Percentiles rank a stretch among this genome's conserved stretches.
These are phyloP conservation scores for Penicillium digitatum DNA, from an alignment of 2,329 filamentous ascomycete genomes.

Conservation along the genomic window DNA sequence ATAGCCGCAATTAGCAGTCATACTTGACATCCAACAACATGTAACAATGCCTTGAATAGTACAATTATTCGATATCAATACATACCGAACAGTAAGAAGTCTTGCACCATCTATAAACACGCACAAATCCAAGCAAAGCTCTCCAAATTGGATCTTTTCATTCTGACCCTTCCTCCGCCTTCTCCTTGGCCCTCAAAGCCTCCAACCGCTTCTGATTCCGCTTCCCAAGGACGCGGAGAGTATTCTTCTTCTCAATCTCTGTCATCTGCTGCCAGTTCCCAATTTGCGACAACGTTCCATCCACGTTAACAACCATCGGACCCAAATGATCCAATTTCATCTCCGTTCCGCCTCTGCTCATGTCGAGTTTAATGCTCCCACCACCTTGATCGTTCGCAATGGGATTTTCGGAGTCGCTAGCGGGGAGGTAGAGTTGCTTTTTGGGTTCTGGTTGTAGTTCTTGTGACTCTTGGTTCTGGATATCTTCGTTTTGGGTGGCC, in stretches of 20 bases:
- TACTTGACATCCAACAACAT: background rate
- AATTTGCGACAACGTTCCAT: constrained; percentile 68
- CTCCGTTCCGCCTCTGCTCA: constrained; percentile 35
- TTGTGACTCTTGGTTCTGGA: constrained; percentile 7
- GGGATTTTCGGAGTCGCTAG: constrained; percentile 52
- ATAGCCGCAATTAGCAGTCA: background rate
- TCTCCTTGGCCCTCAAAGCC: constrained; percentile 45
- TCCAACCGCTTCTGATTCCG: constrained; percentile 63
- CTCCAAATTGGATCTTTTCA: too few relatives aligned
- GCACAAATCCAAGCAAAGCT: background rate
- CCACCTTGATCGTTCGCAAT: constrained; percentile 58
- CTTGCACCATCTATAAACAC: background rate
- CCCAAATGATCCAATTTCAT: constrained; percentile 66
- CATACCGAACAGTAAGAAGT: background rate
- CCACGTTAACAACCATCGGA: constrained; percentile 68
- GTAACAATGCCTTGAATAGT: background rate
- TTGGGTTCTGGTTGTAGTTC: constrained; percentile 8
- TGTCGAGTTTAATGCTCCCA: constrained; percentile 74
- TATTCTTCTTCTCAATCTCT: constrained; percentile 63
- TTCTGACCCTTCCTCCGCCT: background rate
- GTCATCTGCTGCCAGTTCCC: constrained; percentile 71
- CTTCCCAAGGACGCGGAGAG: constrained; percentile 62
- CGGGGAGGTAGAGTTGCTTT: constrained; percentile 56
- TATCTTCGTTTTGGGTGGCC: background rate
- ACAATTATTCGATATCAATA: background rate